Percentiles rank a stretch among this genome's conserved stretches.
phyloP scores from a whole-genome alignment of 78 protist species.

The Ministeria vibrans region DNA sequence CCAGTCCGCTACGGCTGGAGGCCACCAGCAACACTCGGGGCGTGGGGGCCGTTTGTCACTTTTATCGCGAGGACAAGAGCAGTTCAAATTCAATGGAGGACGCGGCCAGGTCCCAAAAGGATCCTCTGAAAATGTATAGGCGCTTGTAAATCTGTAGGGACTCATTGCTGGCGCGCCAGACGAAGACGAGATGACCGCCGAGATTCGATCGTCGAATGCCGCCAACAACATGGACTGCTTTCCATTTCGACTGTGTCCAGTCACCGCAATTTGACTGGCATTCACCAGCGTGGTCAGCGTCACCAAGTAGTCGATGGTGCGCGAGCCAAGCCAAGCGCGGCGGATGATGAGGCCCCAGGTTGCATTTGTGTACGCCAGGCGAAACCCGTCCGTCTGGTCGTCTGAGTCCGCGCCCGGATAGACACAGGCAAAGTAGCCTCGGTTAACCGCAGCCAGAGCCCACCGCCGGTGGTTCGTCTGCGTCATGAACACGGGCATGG shows the following conservation, averaged over 20 bases:
- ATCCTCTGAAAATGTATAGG: background rate
- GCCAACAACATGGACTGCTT: constrained; percentile 13
- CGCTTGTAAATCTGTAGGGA: background rate
- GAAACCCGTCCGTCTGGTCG: constrained; percentile 8
- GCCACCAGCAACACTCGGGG: constrained; percentile 8
- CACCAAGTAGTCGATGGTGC: background rate
- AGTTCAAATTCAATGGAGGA: background rate
- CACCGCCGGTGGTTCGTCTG: constrained; percentile 18
- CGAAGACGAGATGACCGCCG: constrained; percentile 7
- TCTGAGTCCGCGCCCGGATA: constrained; percentile 17
- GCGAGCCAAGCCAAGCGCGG: constrained; percentile 15
- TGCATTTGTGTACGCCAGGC: constrained; percentile 4
- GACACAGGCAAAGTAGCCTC: background rate
- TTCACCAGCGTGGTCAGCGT: background rate
- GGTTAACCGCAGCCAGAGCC: background rate
- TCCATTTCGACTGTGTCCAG: constrained; percentile 25
- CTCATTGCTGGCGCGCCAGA: constrained; percentile 11
- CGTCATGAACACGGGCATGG: constrained; percentile 22
- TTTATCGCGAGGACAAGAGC: background rate
- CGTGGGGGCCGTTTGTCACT: background rate
- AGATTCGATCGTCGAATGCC: constrained; percentile 17
- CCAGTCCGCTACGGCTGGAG: background rate
- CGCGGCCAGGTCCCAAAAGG: background rate
- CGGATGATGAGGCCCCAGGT: constrained; percentile 5
- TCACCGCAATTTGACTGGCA: background rate